phyloP scores from a whole-genome alignment of 1,139 yeast species.

The Nakaseomyces glabratus region DNA sequence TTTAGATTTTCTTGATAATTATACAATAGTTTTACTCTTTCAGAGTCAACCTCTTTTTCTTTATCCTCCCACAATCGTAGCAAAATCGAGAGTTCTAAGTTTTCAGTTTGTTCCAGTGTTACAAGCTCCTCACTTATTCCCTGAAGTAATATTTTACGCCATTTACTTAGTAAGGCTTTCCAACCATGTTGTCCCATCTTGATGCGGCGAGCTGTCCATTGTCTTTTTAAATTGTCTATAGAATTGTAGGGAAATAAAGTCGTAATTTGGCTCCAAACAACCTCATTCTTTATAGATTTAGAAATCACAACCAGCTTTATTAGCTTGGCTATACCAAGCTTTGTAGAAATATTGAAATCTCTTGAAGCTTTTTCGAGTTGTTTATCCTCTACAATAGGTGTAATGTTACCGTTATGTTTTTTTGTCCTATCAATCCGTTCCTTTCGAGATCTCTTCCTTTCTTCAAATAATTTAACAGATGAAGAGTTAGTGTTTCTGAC shows the following conservation, averaged over 20 bases:
- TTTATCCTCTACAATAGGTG: background rate
- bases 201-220: conserved; percentile 28
- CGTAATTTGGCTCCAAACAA: conserved; percentile 27
- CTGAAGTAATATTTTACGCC: conserved; percentile 26
- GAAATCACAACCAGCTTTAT: conserved; percentile 28
- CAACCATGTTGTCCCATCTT: conserved; percentile 30
- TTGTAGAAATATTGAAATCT: conserved; percentile 18
- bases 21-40: conserved; percentile 19
- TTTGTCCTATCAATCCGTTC: conserved; percentile 2
- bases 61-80: conserved; percentile 24
- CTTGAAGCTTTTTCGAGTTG: background rate
- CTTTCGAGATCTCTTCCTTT: conserved; percentile 8
- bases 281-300: conserved; percentile 29
- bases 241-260: conserved; percentile 28
- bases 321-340: conserved; percentile 24
- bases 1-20: conserved; percentile 23
- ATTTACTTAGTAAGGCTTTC: conserved; percentile 27
- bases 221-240: conserved; percentile 26
- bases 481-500: background rate
- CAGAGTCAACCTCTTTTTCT: conserved; percentile 15
- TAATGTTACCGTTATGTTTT: background rate
- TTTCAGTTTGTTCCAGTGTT: conserved; percentile 27
- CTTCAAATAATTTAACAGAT: background rate
- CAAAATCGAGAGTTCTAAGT: conserved; percentile 21
- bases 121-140: conserved; percentile 27